Evolutionary conservation across 2,329 filamentous ascomycete species (phyloP).

Genomic region (Neocatenulostroma microsporum): DNA sequence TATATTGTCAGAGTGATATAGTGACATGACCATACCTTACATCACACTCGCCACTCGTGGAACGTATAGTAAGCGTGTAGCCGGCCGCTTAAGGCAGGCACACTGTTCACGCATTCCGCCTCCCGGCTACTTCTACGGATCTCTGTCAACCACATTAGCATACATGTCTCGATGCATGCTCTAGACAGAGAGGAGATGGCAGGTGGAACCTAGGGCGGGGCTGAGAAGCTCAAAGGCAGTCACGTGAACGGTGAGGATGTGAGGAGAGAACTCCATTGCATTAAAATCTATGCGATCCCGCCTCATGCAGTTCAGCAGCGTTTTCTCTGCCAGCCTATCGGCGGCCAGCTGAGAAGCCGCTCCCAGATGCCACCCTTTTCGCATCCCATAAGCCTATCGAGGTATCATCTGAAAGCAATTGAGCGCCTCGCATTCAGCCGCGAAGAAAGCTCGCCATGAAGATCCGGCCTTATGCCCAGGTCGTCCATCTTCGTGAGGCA

Average conservation of each 20-base stretch:
- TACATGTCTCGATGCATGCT: too few relatives aligned
- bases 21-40: too few relatives aligned
- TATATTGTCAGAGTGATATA: too few relatives aligned
- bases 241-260: not conserved
- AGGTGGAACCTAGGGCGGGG: too few relatives aligned
- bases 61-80: too few relatives aligned
- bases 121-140: too few relatives aligned
- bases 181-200: too few relatives aligned
- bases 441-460: not conserved
- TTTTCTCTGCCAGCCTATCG: not conserved
- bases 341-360: slow-evolving; percentile 2
- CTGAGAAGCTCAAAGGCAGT: too few relatives aligned
- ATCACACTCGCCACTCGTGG: not conserved
- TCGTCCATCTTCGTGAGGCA: slow-evolving; percentile 5
- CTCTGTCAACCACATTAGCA: too few relatives aligned
- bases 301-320: slow-evolving; percentile 1
- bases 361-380: slow-evolving; percentile 3
- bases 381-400: slow-evolving; percentile 10
- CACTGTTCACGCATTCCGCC: too few relatives aligned
- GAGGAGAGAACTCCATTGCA: not conserved
- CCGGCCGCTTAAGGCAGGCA: too few relatives aligned
- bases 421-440: slow-evolving; percentile 3
- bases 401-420: slow-evolving; percentile 13
- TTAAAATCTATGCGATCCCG: slow-evolving; percentile 1
- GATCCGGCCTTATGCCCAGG: not conserved